A percentile compares a stretch with the other conserved stretches of the same genome.
These are phyloP conservation scores for Trypanosoma platydactyli DNA, from an alignment of 208 protist genomes.

Conservation along the genomic window DNA sequence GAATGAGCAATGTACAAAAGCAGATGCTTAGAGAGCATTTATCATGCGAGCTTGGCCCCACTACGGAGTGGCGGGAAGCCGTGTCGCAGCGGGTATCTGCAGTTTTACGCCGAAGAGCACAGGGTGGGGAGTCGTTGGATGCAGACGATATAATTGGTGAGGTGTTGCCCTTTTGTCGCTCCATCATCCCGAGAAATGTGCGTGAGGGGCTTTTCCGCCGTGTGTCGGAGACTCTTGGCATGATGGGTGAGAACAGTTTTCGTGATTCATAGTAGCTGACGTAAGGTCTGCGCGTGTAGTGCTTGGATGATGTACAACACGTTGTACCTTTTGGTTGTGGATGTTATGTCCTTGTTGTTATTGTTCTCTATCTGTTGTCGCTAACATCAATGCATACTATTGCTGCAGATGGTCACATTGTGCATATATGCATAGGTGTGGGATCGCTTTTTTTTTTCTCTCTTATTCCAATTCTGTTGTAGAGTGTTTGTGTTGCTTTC, in stretches of 20 bases:
- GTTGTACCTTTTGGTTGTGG: too few relatives aligned
- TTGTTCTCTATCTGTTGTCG: too few relatives aligned
- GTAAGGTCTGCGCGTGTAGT: neutral
- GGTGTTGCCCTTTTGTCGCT: slow-evolving; percentile 49
- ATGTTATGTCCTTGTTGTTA: too few relatives aligned
- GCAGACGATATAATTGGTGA: slow-evolving; percentile 52
- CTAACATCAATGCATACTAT: too few relatives aligned
- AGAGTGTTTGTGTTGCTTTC: too few relatives aligned
- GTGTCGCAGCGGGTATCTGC: slow-evolving; percentile 22
- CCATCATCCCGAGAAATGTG: slow-evolving; percentile 42
- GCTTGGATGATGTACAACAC: neutral
- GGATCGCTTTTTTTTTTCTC: too few relatives aligned
- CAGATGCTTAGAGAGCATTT: slow-evolving; percentile 45
- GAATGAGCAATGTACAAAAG: slow-evolving; percentile 63
- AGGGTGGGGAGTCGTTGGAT: slow-evolving; percentile 49
- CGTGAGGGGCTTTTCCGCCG: slow-evolving; percentile 70
- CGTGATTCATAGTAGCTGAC: neutral
- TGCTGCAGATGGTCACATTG: too few relatives aligned
- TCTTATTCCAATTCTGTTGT: too few relatives aligned
- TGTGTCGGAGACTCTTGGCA: slow-evolving; percentile 17
- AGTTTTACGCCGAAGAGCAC: slow-evolving; percentile 42
- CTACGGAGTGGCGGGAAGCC: slow-evolving; percentile 3
- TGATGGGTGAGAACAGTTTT: neutral
- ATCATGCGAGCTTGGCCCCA: slow-evolving; percentile 15
- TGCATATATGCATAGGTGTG: too few relatives aligned